These are phyloP conservation scores for Aspergillus fumigatiaffinis DNA, from an alignment of 2,329 filamentous ascomycete species.

Conservation along the genomic window DNA sequence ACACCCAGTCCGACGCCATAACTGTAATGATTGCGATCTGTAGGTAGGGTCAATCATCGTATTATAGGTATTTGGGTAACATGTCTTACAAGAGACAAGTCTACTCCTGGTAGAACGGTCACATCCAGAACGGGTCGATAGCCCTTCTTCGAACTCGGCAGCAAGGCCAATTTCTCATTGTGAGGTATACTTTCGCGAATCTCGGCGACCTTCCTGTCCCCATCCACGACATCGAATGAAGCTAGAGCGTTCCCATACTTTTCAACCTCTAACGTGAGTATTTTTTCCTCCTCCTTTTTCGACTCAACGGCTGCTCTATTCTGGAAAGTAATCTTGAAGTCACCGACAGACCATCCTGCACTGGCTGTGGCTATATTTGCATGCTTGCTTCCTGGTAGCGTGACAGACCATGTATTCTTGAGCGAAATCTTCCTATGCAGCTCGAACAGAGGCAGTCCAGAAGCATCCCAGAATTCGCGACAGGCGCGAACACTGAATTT, in stretches of 20 bases:
- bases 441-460: slow-evolving; percentile 28
- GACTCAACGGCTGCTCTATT: slow-evolving; percentile 17
- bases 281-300: slow-evolving; percentile 15
- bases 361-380: slow-evolving; percentile 10
- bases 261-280: slow-evolving; percentile 15
- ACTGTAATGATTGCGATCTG: slow-evolving; percentile 18
- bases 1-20: slow-evolving; percentile 18
- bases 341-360: slow-evolving; percentile 5
- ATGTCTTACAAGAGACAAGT: slow-evolving; percentile 20
- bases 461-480: slow-evolving; percentile 27
- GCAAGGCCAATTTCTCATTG: slow-evolving; percentile 13
- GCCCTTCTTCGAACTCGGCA: slow-evolving; percentile 13
- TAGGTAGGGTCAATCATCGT: neutral
- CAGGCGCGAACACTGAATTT: slow-evolving; percentile 19
- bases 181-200: slow-evolving; percentile 17
- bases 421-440: slow-evolving; percentile 12
- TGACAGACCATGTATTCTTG: slow-evolving; percentile 17
- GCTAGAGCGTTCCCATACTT: slow-evolving; percentile 14
- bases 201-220: slow-evolving; percentile 17
- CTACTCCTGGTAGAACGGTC: slow-evolving; percentile 20
- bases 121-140: slow-evolving; percentile 24
- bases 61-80: neutral
- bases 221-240: slow-evolving; percentile 18
- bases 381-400: slow-evolving; percentile 20
- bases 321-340: slow-evolving; percentile 21